A percentile compares a stretch with the other conserved stretches of the same genome.
Conservation (phyloP, 345 rosid genomes). For the Arabis hirsuta region DNA sequence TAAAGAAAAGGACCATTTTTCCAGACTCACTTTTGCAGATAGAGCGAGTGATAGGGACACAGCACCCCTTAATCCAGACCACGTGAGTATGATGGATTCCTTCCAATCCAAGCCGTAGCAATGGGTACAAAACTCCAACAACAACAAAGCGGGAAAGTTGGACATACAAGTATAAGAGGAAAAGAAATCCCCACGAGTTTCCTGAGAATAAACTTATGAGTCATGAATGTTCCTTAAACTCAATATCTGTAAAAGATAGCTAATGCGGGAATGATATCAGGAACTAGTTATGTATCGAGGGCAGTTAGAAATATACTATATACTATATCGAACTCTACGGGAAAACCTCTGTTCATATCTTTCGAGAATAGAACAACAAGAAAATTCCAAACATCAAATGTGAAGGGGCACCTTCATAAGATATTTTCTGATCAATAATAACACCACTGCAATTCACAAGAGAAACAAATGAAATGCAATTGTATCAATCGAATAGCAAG, state of each 20-base stretch:
- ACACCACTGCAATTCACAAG: slow-evolving; percentile 73
- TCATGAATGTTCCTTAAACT: slow-evolving; percentile 1
- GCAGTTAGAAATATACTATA: background rate
- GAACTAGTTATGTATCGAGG: slow-evolving; percentile 4
- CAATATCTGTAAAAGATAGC: slow-evolving; percentile 2
- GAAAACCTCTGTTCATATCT: background rate
- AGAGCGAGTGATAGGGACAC: slow-evolving; percentile 89
- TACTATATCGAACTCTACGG: background rate
- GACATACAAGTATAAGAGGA: slow-evolving; percentile 76
- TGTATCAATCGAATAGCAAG: background rate
- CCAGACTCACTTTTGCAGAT: slow-evolving; percentile 78
- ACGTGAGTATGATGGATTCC: slow-evolving; percentile 78
- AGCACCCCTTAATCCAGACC: slow-evolving; percentile 97
- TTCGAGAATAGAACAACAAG: background rate
- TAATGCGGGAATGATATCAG: background rate
- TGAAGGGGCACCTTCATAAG: slow-evolving; percentile 50
- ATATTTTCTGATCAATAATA: slow-evolving; percentile 61
- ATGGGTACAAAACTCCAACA: slow-evolving; percentile 71
- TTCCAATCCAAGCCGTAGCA: slow-evolving; percentile 92
- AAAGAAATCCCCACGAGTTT: slow-evolving; percentile 75
- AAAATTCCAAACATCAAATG: background rate
- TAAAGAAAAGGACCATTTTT: slow-evolving; percentile 25
- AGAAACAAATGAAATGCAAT: slow-evolving; percentile 23
- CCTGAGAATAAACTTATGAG: slow-evolving; percentile 53
- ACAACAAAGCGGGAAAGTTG: slow-evolving; percentile 72